These are phyloP conservation scores for Chaetomium sp. DNA, from an alignment of 2,329 filamentous ascomycete species.

Conservation along the genomic window DNA sequence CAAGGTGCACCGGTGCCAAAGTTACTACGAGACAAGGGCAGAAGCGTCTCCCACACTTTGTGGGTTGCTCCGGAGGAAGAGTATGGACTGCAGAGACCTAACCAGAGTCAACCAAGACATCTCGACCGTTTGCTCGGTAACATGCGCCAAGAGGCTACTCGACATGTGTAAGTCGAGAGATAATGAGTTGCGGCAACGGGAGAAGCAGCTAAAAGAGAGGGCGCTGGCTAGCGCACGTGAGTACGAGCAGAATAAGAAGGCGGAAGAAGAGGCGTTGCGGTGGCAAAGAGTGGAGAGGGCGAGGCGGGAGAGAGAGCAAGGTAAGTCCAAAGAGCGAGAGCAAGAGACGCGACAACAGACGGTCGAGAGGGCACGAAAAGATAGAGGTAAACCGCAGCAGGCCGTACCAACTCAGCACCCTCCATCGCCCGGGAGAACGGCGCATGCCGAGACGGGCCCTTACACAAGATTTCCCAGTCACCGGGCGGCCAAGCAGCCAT, in stretches of 20 bases:
- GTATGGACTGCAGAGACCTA: neutral
- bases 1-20: conserved; percentile 1
- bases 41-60: neutral
- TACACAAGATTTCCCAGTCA: neutral
- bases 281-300: conserved; percentile 1
- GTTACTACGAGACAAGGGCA: conserved; percentile 1
- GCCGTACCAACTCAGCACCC: neutral
- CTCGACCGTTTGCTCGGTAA: neutral
- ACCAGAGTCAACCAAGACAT: neutral
- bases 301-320: neutral
- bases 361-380: neutral
- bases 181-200: neutral
- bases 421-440: conserved; percentile 1
- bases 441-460: neutral
- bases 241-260: conserved; percentile 6
- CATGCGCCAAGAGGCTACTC: neutral
- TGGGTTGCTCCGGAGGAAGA: neutral
- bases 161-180: neutral
- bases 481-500: neutral
- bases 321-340: conserved; percentile 1
- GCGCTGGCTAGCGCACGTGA: neutral
- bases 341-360: conserved; percentile 9
- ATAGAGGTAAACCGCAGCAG: conserved; percentile 1
- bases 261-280: conserved; percentile 11
- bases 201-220: neutral